These are phyloP conservation scores for Macrolepiota dolichaula DNA, from an alignment of 768 basidiomycete species.

Conservation along the genomic window DNA sequence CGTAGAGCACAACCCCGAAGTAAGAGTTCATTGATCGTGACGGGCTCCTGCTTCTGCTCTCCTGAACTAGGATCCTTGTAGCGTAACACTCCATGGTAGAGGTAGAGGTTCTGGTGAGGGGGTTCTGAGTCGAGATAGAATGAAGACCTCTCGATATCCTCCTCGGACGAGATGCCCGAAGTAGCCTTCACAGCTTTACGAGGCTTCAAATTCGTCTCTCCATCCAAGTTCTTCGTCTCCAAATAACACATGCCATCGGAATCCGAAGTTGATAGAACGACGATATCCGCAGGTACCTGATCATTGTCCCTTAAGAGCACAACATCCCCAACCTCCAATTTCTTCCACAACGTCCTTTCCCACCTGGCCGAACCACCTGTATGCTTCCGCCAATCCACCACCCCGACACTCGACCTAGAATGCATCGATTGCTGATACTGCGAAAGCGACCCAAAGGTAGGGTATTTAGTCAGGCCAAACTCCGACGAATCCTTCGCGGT, in stretches of 20 bases:
- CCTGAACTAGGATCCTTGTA: constrained; percentile 56
- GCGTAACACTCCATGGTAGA: constrained; percentile 82
- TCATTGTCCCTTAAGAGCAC: constrained; percentile 91
- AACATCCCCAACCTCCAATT: constrained; percentile 95
- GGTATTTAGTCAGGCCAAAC: constrained; percentile 21
- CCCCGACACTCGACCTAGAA: constrained; percentile 59
- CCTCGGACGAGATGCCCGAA: constrained; percentile 72
- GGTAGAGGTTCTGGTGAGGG: constrained; percentile 89
- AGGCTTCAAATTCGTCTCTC: constrained; percentile 95
- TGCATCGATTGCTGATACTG: constrained; percentile 57
- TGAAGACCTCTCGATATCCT: constrained; percentile 82
- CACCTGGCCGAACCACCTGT: constrained; percentile 73
- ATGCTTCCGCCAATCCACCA: constrained; percentile 77
- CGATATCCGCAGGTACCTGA: constrained; percentile 93
- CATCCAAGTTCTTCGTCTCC: constrained; percentile 97
- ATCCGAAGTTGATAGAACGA: constrained; percentile 90
- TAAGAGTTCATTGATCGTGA: constrained; percentile 90
- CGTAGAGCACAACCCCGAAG: constrained; percentile 88
- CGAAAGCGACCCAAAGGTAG: constrained; percentile 34
- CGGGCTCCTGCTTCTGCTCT: constrained; percentile 59
- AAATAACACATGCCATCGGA: constrained; percentile 90
- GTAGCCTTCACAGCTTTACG: constrained; percentile 78
- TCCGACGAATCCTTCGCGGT: constrained; percentile 27
- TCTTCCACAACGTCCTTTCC: constrained; percentile 98
- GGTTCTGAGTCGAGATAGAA: constrained; percentile 93